Evolutionary conservation across 768 basidiomycete species (phyloP).

Genomic region (Phylloporus scabripes): DNA sequence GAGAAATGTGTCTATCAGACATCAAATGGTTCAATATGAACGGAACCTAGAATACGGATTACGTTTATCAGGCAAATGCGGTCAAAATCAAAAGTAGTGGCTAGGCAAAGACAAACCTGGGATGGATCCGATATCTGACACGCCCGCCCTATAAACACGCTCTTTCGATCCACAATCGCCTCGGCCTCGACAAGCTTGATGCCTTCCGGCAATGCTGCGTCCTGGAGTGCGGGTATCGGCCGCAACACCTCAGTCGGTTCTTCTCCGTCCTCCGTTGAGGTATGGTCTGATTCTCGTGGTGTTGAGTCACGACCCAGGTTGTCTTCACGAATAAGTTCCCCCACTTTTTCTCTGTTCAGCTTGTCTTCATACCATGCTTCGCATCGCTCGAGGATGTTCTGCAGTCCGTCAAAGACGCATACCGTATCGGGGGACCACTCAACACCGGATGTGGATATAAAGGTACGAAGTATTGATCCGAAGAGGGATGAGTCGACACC

Average conservation of each 20-base stretch:
- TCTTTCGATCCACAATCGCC: conserved; percentile 82
- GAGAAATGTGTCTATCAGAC: conserved; percentile 65
- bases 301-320: conserved; percentile 24
- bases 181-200: conserved; percentile 68
- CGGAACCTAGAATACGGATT: conserved; percentile 51
- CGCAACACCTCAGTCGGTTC: background rate
- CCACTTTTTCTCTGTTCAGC: conserved; percentile 49
- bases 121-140: conserved; percentile 73
- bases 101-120: conserved; percentile 42
- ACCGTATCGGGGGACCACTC: conserved; percentile 70
- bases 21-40: conserved; percentile 60
- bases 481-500: conserved; percentile 71
- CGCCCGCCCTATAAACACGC: conserved; percentile 80
- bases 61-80: background rate
- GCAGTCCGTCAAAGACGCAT: conserved; percentile 85
- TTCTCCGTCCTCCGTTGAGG: conserved; percentile 4
- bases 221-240: conserved; percentile 3
- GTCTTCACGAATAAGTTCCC: conserved; percentile 54
- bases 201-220: conserved; percentile 45
- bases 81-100: background rate
- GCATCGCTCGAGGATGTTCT: conserved; percentile 64
- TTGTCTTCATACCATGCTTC: conserved; percentile 68
- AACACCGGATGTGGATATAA: conserved; percentile 70
- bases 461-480: conserved; percentile 72
- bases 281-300: conserved; percentile 5